Conservation (phyloP, 1,284 basidiomycete genomes). For the Calocybe gambosa region DNA sequence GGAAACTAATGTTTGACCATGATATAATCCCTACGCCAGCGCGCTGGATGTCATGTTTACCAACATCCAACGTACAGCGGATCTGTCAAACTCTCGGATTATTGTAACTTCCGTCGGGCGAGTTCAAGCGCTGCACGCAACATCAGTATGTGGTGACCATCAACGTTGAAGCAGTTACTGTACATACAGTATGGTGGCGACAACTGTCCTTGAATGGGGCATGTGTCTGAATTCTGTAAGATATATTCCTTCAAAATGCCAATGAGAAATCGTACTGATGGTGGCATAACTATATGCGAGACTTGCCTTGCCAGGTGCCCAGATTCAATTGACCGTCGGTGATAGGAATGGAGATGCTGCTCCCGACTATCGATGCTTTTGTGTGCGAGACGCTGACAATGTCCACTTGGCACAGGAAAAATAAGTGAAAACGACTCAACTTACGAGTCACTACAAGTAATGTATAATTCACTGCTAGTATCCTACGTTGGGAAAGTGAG, state of each 20-base stretch:
- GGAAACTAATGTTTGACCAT: not conserved
- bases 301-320: constrained; percentile 85
- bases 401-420: not conserved
- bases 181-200: constrained; percentile 78
- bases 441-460: constrained; percentile 67
- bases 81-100: not conserved
- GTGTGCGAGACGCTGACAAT: constrained; percentile 76
- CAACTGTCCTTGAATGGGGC: constrained; percentile 61
- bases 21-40: not conserved
- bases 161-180: too few relatives aligned
- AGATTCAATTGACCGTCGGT: constrained; percentile 76
- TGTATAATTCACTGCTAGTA: not conserved
- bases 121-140: not conserved
- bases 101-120: not conserved
- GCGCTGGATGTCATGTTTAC: not conserved
- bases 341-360: constrained; percentile 81
- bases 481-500: not conserved
- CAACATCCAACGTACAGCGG: not conserved
- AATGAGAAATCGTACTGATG: constrained; percentile 2
- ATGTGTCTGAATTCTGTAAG: constrained; percentile 74
- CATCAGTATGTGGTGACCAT: not conserved
- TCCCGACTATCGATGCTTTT: constrained; percentile 80
- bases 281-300: not conserved
- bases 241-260: constrained; percentile 57
- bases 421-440: constrained; percentile 19